These are phyloP conservation scores for Phaeosphaeria sp. DNA, from an alignment of 2,329 filamentous ascomycete species.

Conservation along the genomic window DNA sequence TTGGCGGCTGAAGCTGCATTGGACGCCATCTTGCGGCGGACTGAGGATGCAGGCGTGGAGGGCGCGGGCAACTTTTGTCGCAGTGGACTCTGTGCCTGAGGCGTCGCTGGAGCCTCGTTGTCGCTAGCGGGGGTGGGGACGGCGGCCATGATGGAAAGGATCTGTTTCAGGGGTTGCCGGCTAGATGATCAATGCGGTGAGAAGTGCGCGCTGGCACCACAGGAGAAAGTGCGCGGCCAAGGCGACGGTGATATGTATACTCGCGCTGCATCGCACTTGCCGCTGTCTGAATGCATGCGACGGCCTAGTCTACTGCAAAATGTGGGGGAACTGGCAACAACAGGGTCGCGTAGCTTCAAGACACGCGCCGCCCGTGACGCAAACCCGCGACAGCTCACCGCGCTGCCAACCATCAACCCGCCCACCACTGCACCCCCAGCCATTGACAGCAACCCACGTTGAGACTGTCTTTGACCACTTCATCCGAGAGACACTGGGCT, in stretches of 20 bases:
- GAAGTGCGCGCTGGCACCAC: not conserved
- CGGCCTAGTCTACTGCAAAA: not conserved
- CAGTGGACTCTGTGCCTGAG: conserved; percentile 13
- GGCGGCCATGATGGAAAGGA: conserved; percentile 7
- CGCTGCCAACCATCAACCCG: not conserved
- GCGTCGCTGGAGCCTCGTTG: conserved; percentile 9
- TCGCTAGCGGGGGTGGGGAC: conserved; percentile 17
- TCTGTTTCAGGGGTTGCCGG: not conserved
- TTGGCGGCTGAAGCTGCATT: conserved; percentile 34
- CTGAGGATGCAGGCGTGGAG: conserved; percentile 34
- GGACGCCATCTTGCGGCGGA: conserved; percentile 44
- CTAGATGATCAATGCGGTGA: not conserved
- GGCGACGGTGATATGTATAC: not conserved
- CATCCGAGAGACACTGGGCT: not conserved
- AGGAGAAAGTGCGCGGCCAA: not conserved
- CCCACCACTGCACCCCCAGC: not conserved
- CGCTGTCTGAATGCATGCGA: not conserved
- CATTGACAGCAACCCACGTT: conserved; percentile 5
- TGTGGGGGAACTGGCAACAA: conserved; percentile 5
- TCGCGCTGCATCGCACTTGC: conserved; percentile 1
- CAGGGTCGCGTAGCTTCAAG: not conserved
- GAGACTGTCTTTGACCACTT: not conserved
- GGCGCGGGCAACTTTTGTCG: conserved; percentile 27
- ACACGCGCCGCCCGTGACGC: conserved; percentile 1
- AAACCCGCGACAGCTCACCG: conserved; percentile 4